Base-by-base conservation (phyloP, 2,329 filamentous ascomycete species). In the Chrysoporthe puriensis region DNA sequence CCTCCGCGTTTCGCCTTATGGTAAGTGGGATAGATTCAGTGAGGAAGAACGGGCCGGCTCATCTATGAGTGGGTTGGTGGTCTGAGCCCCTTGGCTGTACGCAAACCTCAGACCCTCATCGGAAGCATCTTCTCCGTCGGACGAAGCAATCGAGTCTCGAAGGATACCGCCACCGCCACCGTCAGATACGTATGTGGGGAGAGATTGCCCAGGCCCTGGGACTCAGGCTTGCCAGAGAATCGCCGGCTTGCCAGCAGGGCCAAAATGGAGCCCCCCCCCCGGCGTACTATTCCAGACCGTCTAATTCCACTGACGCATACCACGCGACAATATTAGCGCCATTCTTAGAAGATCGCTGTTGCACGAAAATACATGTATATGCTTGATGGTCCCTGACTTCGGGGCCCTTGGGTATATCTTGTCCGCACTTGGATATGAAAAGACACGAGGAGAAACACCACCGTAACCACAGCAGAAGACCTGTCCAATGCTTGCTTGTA, bases 91-190 rank as follows among this genome's bases (percentile, higher is more conserved):
- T 1, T 21, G 1, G 66, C 43, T 5, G 59, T 68, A 44, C 6
- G 65, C 11, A 68, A 92, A 69, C 87, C 88, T 4, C 78, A 66
- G 59, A 54, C 58, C 9, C 52, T 96, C 9, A 84, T 96, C 52
- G 92, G 91, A 72, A 90, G 90, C 0, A 87, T 94, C 60, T 88
- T 95, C 77, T 83, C 96, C 90, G 93, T 36, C 90, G 93, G 42
- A 93, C 89, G 52, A 96, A 96, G 77, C 83, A 86, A 52, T 92
- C 91, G 0, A 80, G 86, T 69, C 88, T 96, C 62, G 90, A 96
- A 74, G 93, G 92, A 3, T 40, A 40, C 36, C 36, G 36, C 4
- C 36, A 9, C 36, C 9, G 36, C 7, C 36, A 40, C 2, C 26
- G 26, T 26, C 36, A 9, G 36, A 40, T 40, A 40, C 36, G 36